Conservation (phyloP, 106 monocot species). For the Dendrobium nobile region DNA sequence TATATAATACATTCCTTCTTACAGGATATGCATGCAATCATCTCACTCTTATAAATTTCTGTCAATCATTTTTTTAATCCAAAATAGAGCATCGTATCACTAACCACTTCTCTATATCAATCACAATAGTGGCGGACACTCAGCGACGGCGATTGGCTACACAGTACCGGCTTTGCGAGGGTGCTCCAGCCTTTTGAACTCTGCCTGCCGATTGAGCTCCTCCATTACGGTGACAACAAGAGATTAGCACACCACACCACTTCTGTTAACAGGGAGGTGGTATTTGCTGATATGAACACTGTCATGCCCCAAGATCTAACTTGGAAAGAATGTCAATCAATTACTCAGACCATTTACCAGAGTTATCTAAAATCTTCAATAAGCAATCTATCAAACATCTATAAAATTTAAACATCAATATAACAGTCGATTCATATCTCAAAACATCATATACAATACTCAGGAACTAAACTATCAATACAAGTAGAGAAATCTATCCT, state of each 20-base stretch:
- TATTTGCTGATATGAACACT: constrained; percentile 27
- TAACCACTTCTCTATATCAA: constrained; percentile 10
- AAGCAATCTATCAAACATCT: too few relatives aligned
- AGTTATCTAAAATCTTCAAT: too few relatives aligned
- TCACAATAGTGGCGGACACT: constrained; percentile 5
- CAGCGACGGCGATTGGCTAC: constrained; percentile 17
- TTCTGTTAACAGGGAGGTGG: constrained; percentile 42
- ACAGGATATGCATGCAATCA: neutral
- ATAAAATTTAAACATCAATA: too few relatives aligned
- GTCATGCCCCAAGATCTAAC: too few relatives aligned
- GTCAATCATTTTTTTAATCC: too few relatives aligned
- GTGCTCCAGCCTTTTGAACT: constrained; percentile 20
- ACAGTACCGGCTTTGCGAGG: constrained; percentile 5
- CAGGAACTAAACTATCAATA: too few relatives aligned
- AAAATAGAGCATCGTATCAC: neutral
- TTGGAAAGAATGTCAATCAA: too few relatives aligned
- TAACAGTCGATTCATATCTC: too few relatives aligned
- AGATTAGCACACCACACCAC: constrained; percentile 14
- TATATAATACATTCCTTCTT: neutral
- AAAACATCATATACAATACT: too few relatives aligned
- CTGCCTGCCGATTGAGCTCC: constrained; percentile 38
- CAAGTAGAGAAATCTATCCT: too few relatives aligned
- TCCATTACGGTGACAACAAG: constrained; percentile 26
- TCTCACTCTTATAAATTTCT: neutral
- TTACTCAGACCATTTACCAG: too few relatives aligned